Base-by-base conservation (phyloP, 1,284 basidiomycete species). In the Ganoderma resinaceum region DNA sequence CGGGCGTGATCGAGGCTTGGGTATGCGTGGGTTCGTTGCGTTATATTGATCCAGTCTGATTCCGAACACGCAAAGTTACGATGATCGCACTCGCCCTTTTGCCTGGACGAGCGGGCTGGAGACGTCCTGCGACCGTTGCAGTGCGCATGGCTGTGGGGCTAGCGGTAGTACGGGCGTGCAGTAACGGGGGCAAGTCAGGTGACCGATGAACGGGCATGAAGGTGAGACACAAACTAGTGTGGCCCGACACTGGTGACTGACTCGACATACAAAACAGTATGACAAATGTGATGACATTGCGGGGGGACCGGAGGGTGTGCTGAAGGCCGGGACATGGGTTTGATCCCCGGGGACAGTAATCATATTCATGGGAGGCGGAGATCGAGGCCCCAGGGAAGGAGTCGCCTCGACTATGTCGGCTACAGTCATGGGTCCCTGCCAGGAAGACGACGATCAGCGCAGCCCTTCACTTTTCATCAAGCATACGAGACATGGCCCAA, bases 1-100 rank as follows among this genome's bases (percentile, higher is more conserved):
- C 18, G 52, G 52, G 52, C 5, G 52, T 33, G 52, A 33, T 31
- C 52, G 29, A 55, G 46, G 52, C 52, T 55, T 18, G 26, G 31
- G 52, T 9, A 4, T 55, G 31, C 52, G 29, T 55, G 29, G 46
- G 2, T 52, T 52, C 46, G 46, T 52, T 26, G 46, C 46, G 46
- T 52, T 55, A 55, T 31, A 9, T 7, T 55, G 52, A 55, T 55
- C 52, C 52, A 53, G 29, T 53, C 52, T 53, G 52, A 53, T 53
- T 53, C 52, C 52, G 52, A 55, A 55, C 52, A 8, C 1, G 52
- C 23, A 12, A 26, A 11, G 23, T 23, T 31, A 55, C 52, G 52
- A 55, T 55, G 52, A 55, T 55, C 46, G 46, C 46, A 52, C 46
- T 7, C 43, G 3, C 23, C 23, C 46, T 26, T 23, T 11, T 6